Conservation (phyloP, 192 early-diverging fungal genomes). For the Kickxella alabastrina region DNA sequence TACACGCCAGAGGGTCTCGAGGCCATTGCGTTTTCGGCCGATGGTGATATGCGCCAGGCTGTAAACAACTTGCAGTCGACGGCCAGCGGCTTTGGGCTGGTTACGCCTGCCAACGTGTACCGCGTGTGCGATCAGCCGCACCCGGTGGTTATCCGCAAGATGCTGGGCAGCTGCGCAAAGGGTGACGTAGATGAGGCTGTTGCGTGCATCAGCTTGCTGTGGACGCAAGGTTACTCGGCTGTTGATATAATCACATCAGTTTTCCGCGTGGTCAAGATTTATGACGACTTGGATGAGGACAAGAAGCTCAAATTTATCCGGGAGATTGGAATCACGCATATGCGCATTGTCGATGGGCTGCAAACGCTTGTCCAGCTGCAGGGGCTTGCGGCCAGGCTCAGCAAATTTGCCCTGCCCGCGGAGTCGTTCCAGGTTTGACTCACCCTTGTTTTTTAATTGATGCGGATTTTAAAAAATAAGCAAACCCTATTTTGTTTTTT, state of each 20-base stretch:
- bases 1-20: slow-evolving; percentile 86
- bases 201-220: slow-evolving; percentile 65
- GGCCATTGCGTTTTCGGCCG: slow-evolving; percentile 91
- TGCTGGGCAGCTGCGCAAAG: slow-evolving; percentile 67
- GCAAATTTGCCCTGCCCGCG: slow-evolving; percentile 34
- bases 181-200: slow-evolving; percentile 72
- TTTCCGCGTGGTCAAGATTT: slow-evolving; percentile 83
- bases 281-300: slow-evolving; percentile 72
- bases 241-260: slow-evolving; percentile 90
- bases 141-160: slow-evolving; percentile 72
- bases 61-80: slow-evolving; percentile 96
- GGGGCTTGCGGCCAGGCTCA: slow-evolving; percentile 71
- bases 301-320: slow-evolving; percentile 81
- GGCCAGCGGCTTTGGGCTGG: slow-evolving; percentile 76
- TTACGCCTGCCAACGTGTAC: slow-evolving; percentile 89
- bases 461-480: too few relatives aligned
- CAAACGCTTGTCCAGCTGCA: slow-evolving; percentile 80
- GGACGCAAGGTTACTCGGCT: slow-evolving; percentile 79
- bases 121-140: slow-evolving; percentile 98
- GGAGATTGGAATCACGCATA: slow-evolving; percentile 91
- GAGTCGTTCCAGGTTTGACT: slow-evolving; percentile 8
- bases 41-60: slow-evolving; percentile 98
- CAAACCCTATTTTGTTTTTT: too few relatives aligned
- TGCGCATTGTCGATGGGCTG: slow-evolving; percentile 87
- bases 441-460: background rate